Evolutionary conservation across 306 rosid genomes (phyloP).

Genomic region (Sicyos baderoa): DNA sequence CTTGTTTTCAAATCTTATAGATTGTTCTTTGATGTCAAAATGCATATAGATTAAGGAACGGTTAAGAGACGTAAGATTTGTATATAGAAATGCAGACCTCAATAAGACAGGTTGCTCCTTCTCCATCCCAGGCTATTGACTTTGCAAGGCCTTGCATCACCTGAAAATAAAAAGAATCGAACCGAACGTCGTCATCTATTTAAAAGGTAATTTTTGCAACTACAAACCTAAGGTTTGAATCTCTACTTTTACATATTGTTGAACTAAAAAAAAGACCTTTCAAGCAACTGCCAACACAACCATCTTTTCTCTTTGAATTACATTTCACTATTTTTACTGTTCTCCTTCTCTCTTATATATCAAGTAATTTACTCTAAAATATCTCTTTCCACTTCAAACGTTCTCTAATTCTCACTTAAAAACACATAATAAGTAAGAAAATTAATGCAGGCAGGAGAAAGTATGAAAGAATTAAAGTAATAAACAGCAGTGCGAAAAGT

Average conservation of each 20-base stretch:
- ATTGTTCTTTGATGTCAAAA: neutral
- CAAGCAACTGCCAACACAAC: too few species aligned
- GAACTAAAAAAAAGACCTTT: too few species aligned
- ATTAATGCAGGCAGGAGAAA: too few species aligned
- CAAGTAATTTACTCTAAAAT: neutral
- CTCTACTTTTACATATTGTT: too few species aligned
- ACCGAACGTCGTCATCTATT: neutral
- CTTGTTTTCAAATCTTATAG: too few species aligned
- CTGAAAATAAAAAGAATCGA: conserved; percentile 29
- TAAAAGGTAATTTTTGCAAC: neutral
- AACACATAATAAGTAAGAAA: neutral
- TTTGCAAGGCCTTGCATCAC: conserved; percentile 99
- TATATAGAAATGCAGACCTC: conserved; percentile 51
- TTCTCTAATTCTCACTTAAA: neutral
- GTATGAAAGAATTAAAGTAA: too few species aligned
- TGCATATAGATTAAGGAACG: neutral
- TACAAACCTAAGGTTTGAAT: too few species aligned
- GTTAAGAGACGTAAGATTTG: neutral
- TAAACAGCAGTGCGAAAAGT: too few species aligned
- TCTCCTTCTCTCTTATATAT: too few species aligned
- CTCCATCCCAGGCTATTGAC: conserved; percentile 97
- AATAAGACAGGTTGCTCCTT: conserved; percentile 94
- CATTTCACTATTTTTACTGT: neutral
- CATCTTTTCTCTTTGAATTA: neutral
- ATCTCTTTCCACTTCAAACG: neutral